A percentile compares a stretch with the other conserved stretches of the same genome.
These are phyloP conservation scores for Tolypocladium nubicola DNA, from an alignment of 2,329 filamentous ascomycete species.

Conservation along the genomic window DNA sequence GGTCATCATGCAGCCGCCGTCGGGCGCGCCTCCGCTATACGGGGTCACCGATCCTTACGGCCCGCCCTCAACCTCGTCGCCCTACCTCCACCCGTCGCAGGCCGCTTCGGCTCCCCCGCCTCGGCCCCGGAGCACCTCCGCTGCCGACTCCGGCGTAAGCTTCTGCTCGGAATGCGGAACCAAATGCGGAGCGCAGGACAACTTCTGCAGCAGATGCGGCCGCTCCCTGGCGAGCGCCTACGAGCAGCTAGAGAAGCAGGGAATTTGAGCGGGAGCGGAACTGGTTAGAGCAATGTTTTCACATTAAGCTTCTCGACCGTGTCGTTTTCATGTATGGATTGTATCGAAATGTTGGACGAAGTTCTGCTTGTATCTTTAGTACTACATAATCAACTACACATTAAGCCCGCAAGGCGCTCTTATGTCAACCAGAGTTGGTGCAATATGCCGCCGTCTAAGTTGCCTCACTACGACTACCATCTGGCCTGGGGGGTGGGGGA, in stretches of 20 bases:
- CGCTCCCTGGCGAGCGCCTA: not conserved
- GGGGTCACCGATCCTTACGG: not conserved
- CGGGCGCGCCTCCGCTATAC: not conserved
- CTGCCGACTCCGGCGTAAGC: not conserved
- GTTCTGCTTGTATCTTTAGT: no score
- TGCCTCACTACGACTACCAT: not conserved
- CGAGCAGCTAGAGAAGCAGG: not conserved
- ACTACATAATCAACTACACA: not conserved
- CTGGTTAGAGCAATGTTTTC: no score
- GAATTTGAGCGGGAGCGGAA: not conserved
- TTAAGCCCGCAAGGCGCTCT: no score
- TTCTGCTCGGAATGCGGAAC: constrained; percentile 2
- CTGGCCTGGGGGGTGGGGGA: no score
- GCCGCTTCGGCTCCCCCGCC: not conserved
- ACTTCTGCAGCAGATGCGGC: constrained; percentile 2
- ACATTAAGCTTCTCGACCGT: no score
- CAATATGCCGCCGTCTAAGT: no score
- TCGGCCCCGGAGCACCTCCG: not conserved
- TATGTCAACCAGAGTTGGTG: no score
- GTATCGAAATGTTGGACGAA: no score
- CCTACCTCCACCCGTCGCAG: not conserved
- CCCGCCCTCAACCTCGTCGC: not conserved
- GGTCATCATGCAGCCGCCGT: not conserved
- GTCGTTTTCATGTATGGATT: no score
- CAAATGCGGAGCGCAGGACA: constrained; percentile 1